Base-by-base conservation (phyloP, 2,329 filamentous ascomycete species). In the Sphaerostilbella broomeana region DNA sequence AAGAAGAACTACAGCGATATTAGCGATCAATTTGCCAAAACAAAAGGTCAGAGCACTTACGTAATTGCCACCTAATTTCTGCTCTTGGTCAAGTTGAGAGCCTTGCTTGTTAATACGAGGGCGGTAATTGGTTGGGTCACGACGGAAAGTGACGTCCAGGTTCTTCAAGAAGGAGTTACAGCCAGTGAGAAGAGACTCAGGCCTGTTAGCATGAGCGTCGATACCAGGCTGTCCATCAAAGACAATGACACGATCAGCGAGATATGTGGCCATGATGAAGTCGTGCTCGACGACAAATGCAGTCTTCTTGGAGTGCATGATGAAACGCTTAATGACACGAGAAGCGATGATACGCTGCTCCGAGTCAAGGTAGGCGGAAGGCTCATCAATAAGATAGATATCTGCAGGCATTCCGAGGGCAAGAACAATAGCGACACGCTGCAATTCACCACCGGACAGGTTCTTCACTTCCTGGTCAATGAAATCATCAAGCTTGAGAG, bases 271-370 rank as follows among this genome's bases (percentile, higher is more conserved):
- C 89, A 97, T 95, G 71, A 97, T 95, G 72, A 98, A 97, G 76
- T 98, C 92, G 84, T 98, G 92, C 80, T 98, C 92, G 62, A 98
- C 90, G 52, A 98, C 81, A 64, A 98, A 98, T 35, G 92, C 92
- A 1, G 92, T 98, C 79, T 97, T 97, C 81, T 97, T 97, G 56
- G 88, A 82, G 73, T 98, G 90, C 92, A 98, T 98, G 67, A 98
- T 98, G 76, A 94, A 98, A 51, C 92, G 84, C 76, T 98, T 98
- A 72, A 98, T 98, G 61, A 98, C 94, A 60, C 89, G 84, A 31
- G 90, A 84, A 46, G 89, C 90, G 55, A 98, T 82, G 59, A 98
- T 95, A 84, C 92, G 90, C 70, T 98, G 92, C 70, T 98, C 92
- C 35, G 92, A 97, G 64, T 98, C 92, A 43, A 98, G 84, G 67